Base-by-base conservation (phyloP, 2,329 filamentous ascomycete genomes). In the Paramyrothecium roridum region DNA sequence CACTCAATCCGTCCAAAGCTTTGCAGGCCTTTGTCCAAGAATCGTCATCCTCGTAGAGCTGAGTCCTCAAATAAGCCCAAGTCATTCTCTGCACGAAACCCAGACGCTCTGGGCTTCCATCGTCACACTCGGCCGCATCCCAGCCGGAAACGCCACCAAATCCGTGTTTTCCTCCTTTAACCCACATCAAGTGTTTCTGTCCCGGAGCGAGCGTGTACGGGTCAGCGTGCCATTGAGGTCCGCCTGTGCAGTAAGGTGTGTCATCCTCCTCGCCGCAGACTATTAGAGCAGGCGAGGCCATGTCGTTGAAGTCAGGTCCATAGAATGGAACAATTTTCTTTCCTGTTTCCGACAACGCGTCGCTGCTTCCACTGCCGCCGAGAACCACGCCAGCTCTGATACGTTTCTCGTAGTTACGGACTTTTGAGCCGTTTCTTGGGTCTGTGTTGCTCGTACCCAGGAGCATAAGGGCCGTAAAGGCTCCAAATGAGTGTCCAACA, bases 81-180 rank as follows among this genome's bases (percentile, higher is more conserved):
- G 60, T 64, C 4, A 65, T 56, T 17, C 62, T 59, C 49, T 67
- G 62, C 22, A 64, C 59, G 0, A 57, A 48, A 0, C 58, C 62
- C 33, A 67, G 50, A 6, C 65, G 55, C 55, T 67, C 63, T 0
- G 59, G 47, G 13, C 56, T 59, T 26, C 67, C 65, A 8, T 67
- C 64, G 16, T 58, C 54, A 6, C 59, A 62, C 47, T 67, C 65
- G 6, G 56, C 48, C 0, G 65, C 64, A 20, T 67, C 61, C 65
- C 65, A 67, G 2, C 62, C 61, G 13, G 60, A 61, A 0, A 67
- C 58, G 1, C 65, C 65, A 2, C 65, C 65, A 23, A 67, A 65
- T 0, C 62, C 62, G 23, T 67, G 65, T 8, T 59, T 56, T 11
- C 65, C 65, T 2, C 58, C 62, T 21, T 58, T 61, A 0, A 67